Evolutionary conservation across 306 rosid species (phyloP).

Genomic region (Glycyrrhiza uralensis): DNA sequence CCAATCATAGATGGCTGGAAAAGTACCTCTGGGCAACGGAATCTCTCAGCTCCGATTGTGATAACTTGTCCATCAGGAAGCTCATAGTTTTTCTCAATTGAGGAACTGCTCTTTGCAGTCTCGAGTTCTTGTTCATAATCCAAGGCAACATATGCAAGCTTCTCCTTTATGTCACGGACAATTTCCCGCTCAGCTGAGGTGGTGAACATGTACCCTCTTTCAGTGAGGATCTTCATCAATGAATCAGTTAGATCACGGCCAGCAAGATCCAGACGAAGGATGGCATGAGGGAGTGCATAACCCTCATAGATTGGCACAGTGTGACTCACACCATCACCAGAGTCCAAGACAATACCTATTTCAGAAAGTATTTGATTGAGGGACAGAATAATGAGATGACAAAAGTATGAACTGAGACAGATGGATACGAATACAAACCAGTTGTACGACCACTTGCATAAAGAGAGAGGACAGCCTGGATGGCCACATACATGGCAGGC

Average conservation of each 20-base stretch:
- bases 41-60: slow-evolving; percentile 97
- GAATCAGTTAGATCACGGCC: slow-evolving; percentile 95
- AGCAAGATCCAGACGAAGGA: slow-evolving; percentile 97
- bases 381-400: neutral
- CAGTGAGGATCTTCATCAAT: slow-evolving; percentile 95
- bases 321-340: slow-evolving; percentile 99
- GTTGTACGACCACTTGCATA: slow-evolving; percentile 99
- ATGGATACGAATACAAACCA: slow-evolving; percentile 45
- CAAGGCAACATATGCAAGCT: slow-evolving; percentile 94
- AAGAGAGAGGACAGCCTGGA: slow-evolving; percentile 92
- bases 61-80: slow-evolving; percentile 92
- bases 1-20: slow-evolving; percentile 99
- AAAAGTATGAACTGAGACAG: neutral
- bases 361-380: slow-evolving; percentile 10
- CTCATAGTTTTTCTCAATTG: slow-evolving; percentile 95
- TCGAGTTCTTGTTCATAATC: slow-evolving; percentile 95
- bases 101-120: slow-evolving; percentile 93
- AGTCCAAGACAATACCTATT: slow-evolving; percentile 87
- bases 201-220: slow-evolving; percentile 98
- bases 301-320: slow-evolving; percentile 98
- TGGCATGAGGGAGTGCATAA: slow-evolving; percentile 93
- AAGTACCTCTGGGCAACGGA: slow-evolving; percentile 95
- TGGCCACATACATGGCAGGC: slow-evolving; percentile 98
- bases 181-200: slow-evolving; percentile 99
- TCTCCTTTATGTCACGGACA: slow-evolving; percentile 99